Conservation (phyloP, 129 eudicot species). For the Centrapalus pauciflorus region DNA sequence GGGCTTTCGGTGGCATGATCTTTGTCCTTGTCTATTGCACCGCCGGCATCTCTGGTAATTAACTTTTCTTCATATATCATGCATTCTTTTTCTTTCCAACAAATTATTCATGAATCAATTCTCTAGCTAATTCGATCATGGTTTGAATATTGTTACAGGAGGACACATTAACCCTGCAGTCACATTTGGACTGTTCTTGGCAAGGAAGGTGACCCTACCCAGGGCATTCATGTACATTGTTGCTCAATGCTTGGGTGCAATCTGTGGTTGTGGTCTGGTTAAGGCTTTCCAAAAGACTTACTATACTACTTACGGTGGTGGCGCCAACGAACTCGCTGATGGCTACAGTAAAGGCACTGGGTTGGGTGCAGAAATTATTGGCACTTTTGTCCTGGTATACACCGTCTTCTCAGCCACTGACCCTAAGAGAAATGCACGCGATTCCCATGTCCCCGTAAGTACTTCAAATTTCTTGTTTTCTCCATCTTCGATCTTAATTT, state of each 20-base stretch:
- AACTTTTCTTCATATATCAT: neutral
- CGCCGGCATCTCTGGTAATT: conserved; percentile 61
- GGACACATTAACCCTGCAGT: conserved; percentile 78
- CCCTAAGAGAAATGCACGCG: conserved; percentile 66
- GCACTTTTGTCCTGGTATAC: conserved; percentile 63
- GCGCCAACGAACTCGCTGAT: conserved; percentile 44
- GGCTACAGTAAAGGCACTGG: conserved; percentile 60
- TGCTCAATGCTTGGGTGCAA: conserved; percentile 58
- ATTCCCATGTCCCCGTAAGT: conserved; percentile 73
- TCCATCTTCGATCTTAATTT: no score
- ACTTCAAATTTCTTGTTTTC: neutral
- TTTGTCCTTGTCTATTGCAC: conserved; percentile 74
- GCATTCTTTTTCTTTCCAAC: neutral
- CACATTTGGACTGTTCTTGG: conserved; percentile 63
- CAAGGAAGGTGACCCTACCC: conserved; percentile 51
- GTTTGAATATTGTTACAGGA: conserved; percentile 17
- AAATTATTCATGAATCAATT: no score
- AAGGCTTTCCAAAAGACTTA: conserved; percentile 54
- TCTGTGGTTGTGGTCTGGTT: conserved; percentile 61
- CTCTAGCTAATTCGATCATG: no score
- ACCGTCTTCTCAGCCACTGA: conserved; percentile 66
- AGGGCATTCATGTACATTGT: conserved; percentile 58
- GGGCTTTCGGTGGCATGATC: conserved; percentile 89
- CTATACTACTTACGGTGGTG: conserved; percentile 49
- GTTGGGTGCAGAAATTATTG: conserved; percentile 57